These are phyloP conservation scores for Syzygium syzygioides DNA, from an alignment of 441 rosid genomes.

Conservation along the genomic window DNA sequence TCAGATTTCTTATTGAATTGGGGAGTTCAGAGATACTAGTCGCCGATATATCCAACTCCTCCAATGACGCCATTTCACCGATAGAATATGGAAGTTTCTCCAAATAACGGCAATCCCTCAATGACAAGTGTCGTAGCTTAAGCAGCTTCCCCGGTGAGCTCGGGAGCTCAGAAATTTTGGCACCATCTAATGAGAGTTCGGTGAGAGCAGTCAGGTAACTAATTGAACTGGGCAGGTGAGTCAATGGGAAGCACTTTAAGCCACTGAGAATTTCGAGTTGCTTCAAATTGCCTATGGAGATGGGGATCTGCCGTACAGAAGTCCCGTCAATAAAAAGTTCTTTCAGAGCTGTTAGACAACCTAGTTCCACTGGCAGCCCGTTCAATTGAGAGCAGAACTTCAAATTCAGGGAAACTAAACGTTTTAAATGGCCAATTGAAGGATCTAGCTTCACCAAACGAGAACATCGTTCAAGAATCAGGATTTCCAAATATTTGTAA, in stretches of 20 bases:
- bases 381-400: not conserved
- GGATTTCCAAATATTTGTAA: not conserved
- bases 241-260: not conserved
- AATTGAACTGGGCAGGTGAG: not conserved
- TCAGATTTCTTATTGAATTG: fast-evolving
- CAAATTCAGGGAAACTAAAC: not conserved
- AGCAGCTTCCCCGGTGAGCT: not conserved
- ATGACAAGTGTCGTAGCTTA: fast-evolving
- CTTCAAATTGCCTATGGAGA: not conserved
- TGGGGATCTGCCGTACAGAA: not conserved
- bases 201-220: fast-evolving
- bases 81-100: not conserved
- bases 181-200: not conserved
- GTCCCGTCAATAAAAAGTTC: not conserved
- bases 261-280: not conserved
- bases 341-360: fast-evolving
- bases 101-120: not conserved
- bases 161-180: fast-evolving
- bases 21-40: not conserved
- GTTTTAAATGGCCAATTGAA: not conserved
- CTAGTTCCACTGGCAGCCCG: not conserved
- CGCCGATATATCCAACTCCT: not conserved
- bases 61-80: fast-evolving
- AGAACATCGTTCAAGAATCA: not conserved
- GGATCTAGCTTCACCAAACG: not conserved